Evolutionary conservation across 352 stramenopile species (phyloP), one percentile per base, ranked within the genome.

Genomic region (Pythium dissimile): DNA sequence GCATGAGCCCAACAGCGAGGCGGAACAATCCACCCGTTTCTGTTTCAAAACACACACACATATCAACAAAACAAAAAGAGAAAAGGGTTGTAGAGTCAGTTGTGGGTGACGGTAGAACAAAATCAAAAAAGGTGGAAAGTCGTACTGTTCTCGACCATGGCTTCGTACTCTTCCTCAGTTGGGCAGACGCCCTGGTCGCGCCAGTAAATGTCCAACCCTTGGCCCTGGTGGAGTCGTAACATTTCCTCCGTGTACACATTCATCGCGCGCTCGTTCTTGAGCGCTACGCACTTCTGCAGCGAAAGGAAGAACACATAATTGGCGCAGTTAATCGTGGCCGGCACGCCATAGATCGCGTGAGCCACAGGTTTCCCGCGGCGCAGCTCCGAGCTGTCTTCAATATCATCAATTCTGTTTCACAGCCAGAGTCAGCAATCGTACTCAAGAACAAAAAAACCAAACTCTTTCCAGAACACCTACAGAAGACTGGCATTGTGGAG

Each of bases 221-320:
- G 96, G 39, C 96, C 96, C 44, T 97, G 79, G 63, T 98, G 94
- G 28, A 99, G 79, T 55, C 95, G 89, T 31, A 99, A 80, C 73
- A 98, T 92, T 79, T 99, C 96, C 6, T 80, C 60, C 7, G 98
- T 96, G 72, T 98, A 98, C 26, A 98, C 84, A 37, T 93, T 65
- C 69, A 96, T 84, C 37, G 88, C 88, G 28, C 70, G 58, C 6
- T 85, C 67, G 67, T 94, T 98, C 6, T 81, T 62, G 9, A 98
- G 70, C 12, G 72, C 68, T 31, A 97, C 85, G 61, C 88, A 97
- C 47, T 84, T 78, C 67, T 98, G 89, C 54, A 99, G 72, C 20
- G 96, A 97, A 56, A 98, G 60, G 67, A 99, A 99, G 62, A 98
- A 99, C 9, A 98, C 94, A 71, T 99, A 99, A 67, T 99, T 99